Base-by-base conservation (phyloP, 345 rosid genomes). In the Eucalyptus pumila region DNA sequence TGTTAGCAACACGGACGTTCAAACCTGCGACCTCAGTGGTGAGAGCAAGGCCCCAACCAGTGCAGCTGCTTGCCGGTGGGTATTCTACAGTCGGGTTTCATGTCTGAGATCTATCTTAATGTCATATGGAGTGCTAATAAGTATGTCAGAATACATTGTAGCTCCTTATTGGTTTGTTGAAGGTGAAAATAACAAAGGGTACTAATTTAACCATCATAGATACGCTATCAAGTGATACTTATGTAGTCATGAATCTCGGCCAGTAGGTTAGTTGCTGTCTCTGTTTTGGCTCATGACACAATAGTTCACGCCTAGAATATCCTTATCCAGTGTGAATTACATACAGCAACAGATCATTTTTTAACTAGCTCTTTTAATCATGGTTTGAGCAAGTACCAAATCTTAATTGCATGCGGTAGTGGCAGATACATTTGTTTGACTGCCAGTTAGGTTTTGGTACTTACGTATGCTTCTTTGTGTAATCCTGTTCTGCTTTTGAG, bases 181-280 rank as follows among this genome's bases (percentile, higher is more conserved):
- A 95, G 94, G 92, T 96, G 81, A 96, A 90, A 89, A 92, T 96
- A 86, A 91, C 93, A 89, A 95, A 94, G 85, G 99, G 99, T 86
- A 92, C 90, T 87, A 95, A 95, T 92, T 91, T 98, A 92, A 99
- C 99, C 26, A 45, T 98, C 87, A 94, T 99, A 93, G 99, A 98
- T 92, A 96, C 96, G 98, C 93, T 95, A 94, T 91, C 99, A 80
- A 98, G 99, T 86, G 99, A 98, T 93, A 99, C 99, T 3, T 97
- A 97, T 89, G 98, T 98, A 86, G 92, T 96, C 89, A 93, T 98
- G 91, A 89, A 88, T 88, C 96, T 98, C 24, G 99, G 99, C 81
- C 93, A 94, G 89, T 97, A 98, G 98, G 99, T 97, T 85, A 89
- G 94, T 87, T 83, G 34, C 26, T 72, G 45, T 72, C 81, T 72